Base-by-base conservation (phyloP, 108 stramenopile species). In the Fistulifera solaris region DNA sequence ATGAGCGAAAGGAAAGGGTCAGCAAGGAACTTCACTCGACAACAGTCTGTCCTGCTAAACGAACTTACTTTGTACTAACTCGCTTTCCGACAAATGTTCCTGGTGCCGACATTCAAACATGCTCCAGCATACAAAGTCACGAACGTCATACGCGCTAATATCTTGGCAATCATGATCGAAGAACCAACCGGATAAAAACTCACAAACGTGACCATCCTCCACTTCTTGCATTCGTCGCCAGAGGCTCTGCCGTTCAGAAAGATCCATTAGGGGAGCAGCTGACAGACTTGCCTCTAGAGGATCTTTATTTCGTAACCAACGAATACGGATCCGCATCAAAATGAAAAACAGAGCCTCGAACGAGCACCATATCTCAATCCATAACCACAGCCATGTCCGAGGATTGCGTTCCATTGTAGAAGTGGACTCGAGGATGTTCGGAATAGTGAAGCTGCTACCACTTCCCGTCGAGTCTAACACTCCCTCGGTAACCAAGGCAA, bases 41-140 rank as follows among this genome's bases (percentile, higher is more conserved):
- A 35, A 3, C 3, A 35, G 31, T 8, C 8, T 8, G 31, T 35
- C 3, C 8, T 35, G 31, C 31, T 3, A 35, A 3, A 35, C 3
- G 8, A 3, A 35, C 31, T 35, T 35, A 35, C 31, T 35, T 44
- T 93, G 87, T 5, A 64, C 54, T 22, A 70, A 46, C 56, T 93
- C 92, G 25, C 76, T 62, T 0, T 58, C 61, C 31, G 87, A 87
- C 68, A 93, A 69, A 71, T 93, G 92, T 54, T 93, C 92, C 38
- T 80, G 81, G 59, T 85, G 87, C n/a, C 92, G 51, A 24, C 87
- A 79, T 56, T 93, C 92, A 62, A 89, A 93, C 76, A 93, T 63
- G 23, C 65, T 64, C 92, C 92, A 93, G 18, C 67, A 52, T 26
- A 85, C 46, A 58, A 83, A 93, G 60, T 93, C 87, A 54, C 58